Evolutionary conservation across 2,329 filamentous ascomycete genomes (phyloP).

Genomic region (Colletotrichum tropicicola): DNA sequence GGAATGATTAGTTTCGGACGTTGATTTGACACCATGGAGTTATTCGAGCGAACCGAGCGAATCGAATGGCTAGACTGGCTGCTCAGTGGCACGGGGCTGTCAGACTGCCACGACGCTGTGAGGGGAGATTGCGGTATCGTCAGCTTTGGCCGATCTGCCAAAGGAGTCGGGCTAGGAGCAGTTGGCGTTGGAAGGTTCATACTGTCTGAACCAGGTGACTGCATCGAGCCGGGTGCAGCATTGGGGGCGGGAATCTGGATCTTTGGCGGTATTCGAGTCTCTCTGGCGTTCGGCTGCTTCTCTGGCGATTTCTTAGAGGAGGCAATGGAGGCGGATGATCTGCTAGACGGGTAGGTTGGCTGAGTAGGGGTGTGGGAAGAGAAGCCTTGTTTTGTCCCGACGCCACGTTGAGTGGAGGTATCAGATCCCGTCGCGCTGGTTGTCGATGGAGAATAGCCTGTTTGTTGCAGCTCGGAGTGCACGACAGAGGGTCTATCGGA

Average conservation of each 20-base stretch:
- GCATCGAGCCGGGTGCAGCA: too few relatives aligned
- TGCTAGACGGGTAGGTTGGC: neutral
- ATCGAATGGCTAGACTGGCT: neutral
- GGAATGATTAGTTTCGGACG: neutral
- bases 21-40: neutral
- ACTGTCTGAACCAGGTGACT: neutral
- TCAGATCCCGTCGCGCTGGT: neutral
- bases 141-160: constrained; percentile 39
- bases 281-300: neutral
- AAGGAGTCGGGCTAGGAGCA: constrained; percentile 43
- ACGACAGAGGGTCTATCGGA: neutral
- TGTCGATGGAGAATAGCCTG: neutral
- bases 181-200: constrained; percentile 41
- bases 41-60: neutral
- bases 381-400: neutral
- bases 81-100: neutral
- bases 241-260: neutral
- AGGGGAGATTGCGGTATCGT: neutral
- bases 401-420: neutral
- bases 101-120: neutral
- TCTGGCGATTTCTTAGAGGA: neutral
- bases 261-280: neutral
- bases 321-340: neutral
- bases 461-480: neutral
- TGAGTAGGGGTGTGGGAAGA: neutral